Evolutionary conservation across 2,329 filamentous ascomycete species (phyloP), one percentile per base, ranked within the genome.

Genomic region (Grosmannia serpens): DNA sequence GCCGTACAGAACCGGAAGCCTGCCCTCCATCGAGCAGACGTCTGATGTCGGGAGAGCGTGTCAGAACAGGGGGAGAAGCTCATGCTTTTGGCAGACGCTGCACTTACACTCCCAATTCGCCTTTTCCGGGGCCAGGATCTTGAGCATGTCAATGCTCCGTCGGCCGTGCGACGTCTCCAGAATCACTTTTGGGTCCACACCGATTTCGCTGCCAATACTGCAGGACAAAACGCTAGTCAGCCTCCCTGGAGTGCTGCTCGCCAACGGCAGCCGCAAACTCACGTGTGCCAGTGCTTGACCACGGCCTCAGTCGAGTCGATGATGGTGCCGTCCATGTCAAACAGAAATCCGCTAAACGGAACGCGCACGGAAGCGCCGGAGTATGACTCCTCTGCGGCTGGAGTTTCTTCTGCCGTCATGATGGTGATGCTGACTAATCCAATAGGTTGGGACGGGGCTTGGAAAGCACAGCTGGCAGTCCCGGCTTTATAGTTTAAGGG

Each of bases 91-190:
- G n/a, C n/a, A n/a, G n/a, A n/a, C 35, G 20, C 41, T n/a, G 20
- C 35, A 82, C 88, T 75, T 74, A 95, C 90, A 96, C 63, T 96
- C 90, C 90, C 88, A 92, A 66, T 87, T 96, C 49, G 94, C 94
- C 69, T 90, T 89, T 65, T 88, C 85, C 20, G 90, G 88, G 62
- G 89, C 86, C 60, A 96, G 82, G 31, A 91, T 76, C 69, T 82
- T 82, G 60, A 99, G 78, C 3, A 88, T 84, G 66, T 99, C 94
- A 67, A 97, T 96, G 64, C 85, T 90, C 60, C 94, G 79, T 60
- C 92, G 84, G 62, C 94, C 94, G 72, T 99, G 94, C 6, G 91
- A 96, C 11, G 90, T 95, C 66, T 89, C 81, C 29, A 97, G 80
- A 66, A 99, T 97, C 52, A 87, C 82, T 53, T 86, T 79, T n/a